phyloP scores from a whole-genome alignment of 495 filamentous ascomycete genomes.

The Talaromyces proteolyticus region DNA sequence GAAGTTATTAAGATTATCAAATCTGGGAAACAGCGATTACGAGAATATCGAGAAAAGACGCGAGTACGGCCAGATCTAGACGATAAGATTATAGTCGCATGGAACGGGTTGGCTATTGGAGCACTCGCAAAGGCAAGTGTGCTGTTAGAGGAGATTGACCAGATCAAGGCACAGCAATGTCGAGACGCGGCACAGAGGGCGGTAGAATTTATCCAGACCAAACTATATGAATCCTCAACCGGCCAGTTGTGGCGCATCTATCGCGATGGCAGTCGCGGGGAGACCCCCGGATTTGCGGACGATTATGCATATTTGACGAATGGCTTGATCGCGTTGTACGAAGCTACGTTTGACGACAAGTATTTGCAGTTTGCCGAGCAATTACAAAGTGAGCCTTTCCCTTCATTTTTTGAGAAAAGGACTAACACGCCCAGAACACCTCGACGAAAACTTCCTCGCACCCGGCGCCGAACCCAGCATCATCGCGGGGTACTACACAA shows the following conservation, averaged over 20 bases:
- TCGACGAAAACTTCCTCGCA: conserved; percentile 67
- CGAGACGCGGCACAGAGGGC: conserved; percentile 60
- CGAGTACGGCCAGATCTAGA: conserved; percentile 78
- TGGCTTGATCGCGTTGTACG: conserved; percentile 82
- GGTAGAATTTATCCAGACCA: conserved; percentile 66
- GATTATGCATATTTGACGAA: conserved; percentile 90
- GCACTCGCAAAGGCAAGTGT: conserved; percentile 69
- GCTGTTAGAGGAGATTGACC: conserved; percentile 57
- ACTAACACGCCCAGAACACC: conserved; percentile 44
- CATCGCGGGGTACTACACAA: conserved; percentile 82
- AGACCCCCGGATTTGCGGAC: conserved; percentile 79
- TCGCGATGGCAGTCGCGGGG: conserved; percentile 59
- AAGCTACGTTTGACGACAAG: conserved; percentile 74
- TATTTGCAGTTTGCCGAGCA: conserved; percentile 81
- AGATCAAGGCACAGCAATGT: conserved; percentile 51
- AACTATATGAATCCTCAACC: conserved; percentile 63
- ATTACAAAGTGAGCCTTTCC: conserved; percentile 57
- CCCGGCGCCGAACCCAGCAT: conserved; percentile 20
- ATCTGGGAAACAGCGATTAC: conserved; percentile 61
- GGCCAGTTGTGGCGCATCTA: conserved; percentile 71
- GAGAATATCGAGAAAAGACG: conserved; percentile 65
- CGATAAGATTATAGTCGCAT: conserved; percentile 82
- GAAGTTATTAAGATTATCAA: conserved; percentile 70
- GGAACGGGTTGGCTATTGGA: conserved; percentile 88
- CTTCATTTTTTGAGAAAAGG: neutral